Evolutionary conservation across 2,329 filamentous ascomycete genomes (phyloP), one percentile per base, ranked within the genome.

Genomic region (Cytospora chrysosperma): DNA sequence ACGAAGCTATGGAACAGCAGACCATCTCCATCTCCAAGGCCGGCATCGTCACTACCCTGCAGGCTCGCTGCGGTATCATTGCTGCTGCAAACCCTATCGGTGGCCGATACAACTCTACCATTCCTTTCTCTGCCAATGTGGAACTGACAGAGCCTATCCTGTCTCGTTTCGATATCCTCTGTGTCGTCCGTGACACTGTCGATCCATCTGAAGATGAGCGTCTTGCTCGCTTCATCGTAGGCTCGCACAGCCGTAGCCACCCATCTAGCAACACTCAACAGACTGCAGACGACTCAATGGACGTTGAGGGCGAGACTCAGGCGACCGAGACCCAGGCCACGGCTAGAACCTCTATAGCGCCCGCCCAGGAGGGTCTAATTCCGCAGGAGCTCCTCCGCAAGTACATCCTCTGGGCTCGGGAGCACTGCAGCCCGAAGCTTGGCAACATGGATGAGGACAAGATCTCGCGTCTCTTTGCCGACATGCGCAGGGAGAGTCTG

Each of bases 1-100:
- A 99, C 84, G 95, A 99, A 82, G 95, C 95, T 65, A 99, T 99
- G 95, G 95, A 99, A 77, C 95, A 99, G 77, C 95, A 99, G 78
- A 99, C 95, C 1, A 99, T 99, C 69, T 98, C 94, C 66, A 99
- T 99, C 73, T 97, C 93, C 68, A 99, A 99, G 75, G 95, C 95
- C 0, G 95, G 95, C 77, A 99, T 99, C 66, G 95, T 99, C 51
- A 99, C 95, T 1, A 98, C 95, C 0, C 82, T 99, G 0, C 94
- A 99, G 76, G 95, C 95, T 51, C 90, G 95, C 47, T 99, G 95
- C 75, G 93, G 93, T 60, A 96, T 99, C 69, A 93, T 99, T 68
- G 95, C 95, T 19, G 95, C 95, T 1, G 95, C 95, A 70, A 99
- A 99, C 77, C 95, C 95, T 0, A 94, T 96, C 65, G 94, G 93